phyloP scores from a whole-genome alignment of 305 asterid genomes.

The Rubia occidens region DNA sequence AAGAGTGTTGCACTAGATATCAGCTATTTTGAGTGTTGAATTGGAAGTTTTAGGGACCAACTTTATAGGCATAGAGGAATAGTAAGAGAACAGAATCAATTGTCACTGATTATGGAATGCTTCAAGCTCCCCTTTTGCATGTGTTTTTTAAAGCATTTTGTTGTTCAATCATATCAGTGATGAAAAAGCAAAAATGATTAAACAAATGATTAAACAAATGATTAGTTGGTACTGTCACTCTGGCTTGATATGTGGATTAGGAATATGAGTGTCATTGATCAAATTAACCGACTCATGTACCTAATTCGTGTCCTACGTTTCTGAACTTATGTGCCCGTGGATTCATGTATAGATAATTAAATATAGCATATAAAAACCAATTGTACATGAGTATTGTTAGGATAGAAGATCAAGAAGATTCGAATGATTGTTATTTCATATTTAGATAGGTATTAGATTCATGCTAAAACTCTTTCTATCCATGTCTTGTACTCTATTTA shows the following conservation, averaged over 20 bases:
- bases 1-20: not conserved
- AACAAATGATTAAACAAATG: not conserved
- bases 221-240: not conserved
- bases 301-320: not conserved
- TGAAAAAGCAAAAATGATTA: not conserved
- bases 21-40: not conserved
- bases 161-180: not conserved
- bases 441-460: too few relatives aligned
- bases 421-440: too few relatives aligned
- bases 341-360: not conserved
- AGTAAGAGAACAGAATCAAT: not conserved
- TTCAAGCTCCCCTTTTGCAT: not conserved
- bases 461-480: too few relatives aligned
- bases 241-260: not conserved
- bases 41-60: not conserved
- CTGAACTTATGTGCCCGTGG: not conserved
- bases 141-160: not conserved
- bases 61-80: conserved; percentile 12
- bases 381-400: too few relatives aligned
- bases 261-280: not conserved
- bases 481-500: too few relatives aligned
- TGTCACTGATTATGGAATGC: not conserved
- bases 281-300: not conserved
- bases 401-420: too few relatives aligned
- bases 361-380: not conserved